phyloP scores from a whole-genome alignment of 306 rosid genomes.

The Morella rubra region DNA sequence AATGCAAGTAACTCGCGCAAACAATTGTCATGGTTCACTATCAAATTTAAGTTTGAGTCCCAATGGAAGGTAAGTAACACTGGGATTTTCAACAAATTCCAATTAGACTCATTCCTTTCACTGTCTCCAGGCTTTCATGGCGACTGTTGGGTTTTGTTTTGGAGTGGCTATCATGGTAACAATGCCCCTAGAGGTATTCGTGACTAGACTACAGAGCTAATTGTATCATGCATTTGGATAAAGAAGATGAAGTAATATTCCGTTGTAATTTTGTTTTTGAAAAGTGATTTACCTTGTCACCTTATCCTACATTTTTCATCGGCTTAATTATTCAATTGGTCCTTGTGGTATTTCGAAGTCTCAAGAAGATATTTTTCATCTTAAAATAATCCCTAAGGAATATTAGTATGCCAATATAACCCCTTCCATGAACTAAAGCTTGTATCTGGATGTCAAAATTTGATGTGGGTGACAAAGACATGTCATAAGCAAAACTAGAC shows the following conservation, averaged over 20 bases:
- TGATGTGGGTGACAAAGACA: too few species aligned
- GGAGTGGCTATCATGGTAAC: conserved; percentile 70
- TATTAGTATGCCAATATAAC: too few species aligned
- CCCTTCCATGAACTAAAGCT: too few species aligned
- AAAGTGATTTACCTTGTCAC: neutral
- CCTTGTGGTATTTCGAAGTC: neutral
- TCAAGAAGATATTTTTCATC: too few species aligned
- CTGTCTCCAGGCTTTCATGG: conserved; percentile 64
- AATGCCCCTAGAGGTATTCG: conserved; percentile 50
- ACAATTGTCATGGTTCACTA: conserved; percentile 75
- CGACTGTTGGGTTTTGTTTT: conserved; percentile 63
- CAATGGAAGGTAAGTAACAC: conserved; percentile 58
- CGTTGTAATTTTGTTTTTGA: neutral
- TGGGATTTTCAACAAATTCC: neutral
- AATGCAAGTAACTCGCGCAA: too few species aligned
- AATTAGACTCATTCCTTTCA: conserved; percentile 12
- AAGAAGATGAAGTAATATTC: neutral
- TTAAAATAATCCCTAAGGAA: too few species aligned
- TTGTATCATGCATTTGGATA: neutral
- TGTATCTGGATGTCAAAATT: too few species aligned
- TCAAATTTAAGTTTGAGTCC: conserved; percentile 69
- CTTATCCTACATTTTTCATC: neutral
- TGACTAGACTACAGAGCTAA: neutral
- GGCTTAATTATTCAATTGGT: neutral
- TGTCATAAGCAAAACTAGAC: too few species aligned